Evolutionary conservation across 1,139 yeast genomes (phyloP).

Genomic region (Taiozyma sp.): DNA sequence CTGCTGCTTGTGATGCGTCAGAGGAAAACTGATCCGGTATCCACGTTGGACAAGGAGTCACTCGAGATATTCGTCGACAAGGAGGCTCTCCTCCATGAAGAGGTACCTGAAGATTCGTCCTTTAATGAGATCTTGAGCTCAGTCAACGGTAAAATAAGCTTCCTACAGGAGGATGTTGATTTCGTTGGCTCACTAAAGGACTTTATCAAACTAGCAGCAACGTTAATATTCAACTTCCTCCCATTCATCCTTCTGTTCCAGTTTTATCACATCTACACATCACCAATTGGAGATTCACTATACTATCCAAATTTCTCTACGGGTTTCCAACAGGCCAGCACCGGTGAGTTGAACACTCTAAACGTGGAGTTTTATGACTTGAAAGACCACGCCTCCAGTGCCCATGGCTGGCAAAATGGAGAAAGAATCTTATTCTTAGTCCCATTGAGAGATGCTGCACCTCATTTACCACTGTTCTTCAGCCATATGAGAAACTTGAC

Average conservation of each 20-base stretch:
- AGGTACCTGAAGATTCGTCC: not conserved
- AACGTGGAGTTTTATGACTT: slow-evolving; percentile 40
- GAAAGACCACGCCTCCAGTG: slow-evolving; percentile 34
- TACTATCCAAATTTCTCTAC: slow-evolving; percentile 21
- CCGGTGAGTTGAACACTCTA: slow-evolving; percentile 7
- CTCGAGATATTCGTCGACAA: not conserved
- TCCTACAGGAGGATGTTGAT: not conserved
- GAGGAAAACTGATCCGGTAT: not conserved
- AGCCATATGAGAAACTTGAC: slow-evolving; percentile 46
- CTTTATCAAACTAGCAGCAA: not conserved
- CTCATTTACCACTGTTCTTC: slow-evolving; percentile 51
- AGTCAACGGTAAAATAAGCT: not conserved
- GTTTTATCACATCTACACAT: slow-evolving; percentile 9
- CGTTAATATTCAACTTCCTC: slow-evolving; percentile 9
- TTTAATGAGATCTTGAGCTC: not conserved
- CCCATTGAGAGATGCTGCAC: slow-evolving; percentile 52
- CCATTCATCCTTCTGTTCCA: slow-evolving; percentile 17
- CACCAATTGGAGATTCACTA: slow-evolving; percentile 6
- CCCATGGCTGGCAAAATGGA: slow-evolving; percentile 40
- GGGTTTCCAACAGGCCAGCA: slow-evolving; percentile 5
- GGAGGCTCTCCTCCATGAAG: not conserved
- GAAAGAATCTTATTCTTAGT: slow-evolving; percentile 48
- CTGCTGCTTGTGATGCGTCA: not conserved
- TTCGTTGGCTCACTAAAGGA: not conserved
- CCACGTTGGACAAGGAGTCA: not conserved